These are phyloP conservation scores for Sporobolomyces pararoseus DNA, from an alignment of 768 basidiomycete genomes.

Conservation along the genomic window DNA sequence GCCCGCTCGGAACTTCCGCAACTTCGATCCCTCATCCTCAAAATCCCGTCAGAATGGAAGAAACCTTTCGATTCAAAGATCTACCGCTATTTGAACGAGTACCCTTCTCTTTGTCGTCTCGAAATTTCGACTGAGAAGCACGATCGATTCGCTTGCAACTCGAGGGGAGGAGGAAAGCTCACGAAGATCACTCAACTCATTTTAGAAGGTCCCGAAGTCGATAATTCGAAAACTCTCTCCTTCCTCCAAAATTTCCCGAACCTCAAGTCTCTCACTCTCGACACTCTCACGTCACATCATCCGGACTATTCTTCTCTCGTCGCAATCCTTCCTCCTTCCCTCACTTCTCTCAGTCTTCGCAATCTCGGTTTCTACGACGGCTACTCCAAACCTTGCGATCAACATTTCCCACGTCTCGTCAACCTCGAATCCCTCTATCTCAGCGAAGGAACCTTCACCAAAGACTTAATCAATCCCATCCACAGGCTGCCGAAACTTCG, in stretches of 20 bases:
- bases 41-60: neutral
- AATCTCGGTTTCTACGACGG: neutral
- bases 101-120: neutral
- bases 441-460: constrained; percentile 8
- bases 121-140: neutral
- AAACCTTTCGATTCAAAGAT: constrained; percentile 8
- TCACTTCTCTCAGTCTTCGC: neutral
- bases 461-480: neutral
- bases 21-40: neutral
- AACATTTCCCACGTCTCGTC: neutral
- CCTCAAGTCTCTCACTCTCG: neutral
- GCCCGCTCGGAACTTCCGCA: neutral
- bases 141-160: neutral
- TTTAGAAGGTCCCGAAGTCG: neutral
- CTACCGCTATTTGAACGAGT: neutral
- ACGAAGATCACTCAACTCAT: neutral
- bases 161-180: neutral
- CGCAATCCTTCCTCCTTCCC: neutral
- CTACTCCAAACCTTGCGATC: constrained; percentile 1
- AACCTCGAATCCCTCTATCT: constrained; percentile 19
- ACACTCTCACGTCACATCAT: neutral
- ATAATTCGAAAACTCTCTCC: neutral
- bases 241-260: neutral
- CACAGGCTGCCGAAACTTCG: neutral
- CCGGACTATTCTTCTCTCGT: neutral